Conservation (phyloP, 1,284 basidiomycete genomes). For the Psilocybe mexicana region DNA sequence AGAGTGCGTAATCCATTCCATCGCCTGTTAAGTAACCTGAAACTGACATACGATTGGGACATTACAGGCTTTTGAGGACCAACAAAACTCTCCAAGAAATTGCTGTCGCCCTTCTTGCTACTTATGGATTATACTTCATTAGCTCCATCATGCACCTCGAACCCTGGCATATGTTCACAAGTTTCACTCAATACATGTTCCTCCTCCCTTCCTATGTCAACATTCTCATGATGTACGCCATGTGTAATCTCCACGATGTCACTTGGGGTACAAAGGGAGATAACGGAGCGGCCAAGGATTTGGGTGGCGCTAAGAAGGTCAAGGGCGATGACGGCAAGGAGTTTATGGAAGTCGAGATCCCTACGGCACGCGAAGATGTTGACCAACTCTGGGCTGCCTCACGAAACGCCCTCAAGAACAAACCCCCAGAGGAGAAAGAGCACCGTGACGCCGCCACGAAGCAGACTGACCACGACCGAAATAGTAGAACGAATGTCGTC, state of each 20-base stretch:
- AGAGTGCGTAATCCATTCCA: slow-evolving; percentile 42
- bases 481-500: slow-evolving; percentile 83
- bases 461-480: slow-evolving; percentile 84
- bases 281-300: slow-evolving; percentile 82
- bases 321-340: slow-evolving; percentile 83
- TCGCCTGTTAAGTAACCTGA: neutral
- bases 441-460: slow-evolving; percentile 87
- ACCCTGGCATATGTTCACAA: slow-evolving; percentile 95
- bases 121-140: slow-evolving; percentile 88
- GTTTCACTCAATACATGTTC: slow-evolving; percentile 85
- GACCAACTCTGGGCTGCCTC: slow-evolving; percentile 84
- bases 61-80: slow-evolving; percentile 52
- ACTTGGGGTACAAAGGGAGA: slow-evolving; percentile 94
- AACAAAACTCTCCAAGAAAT: slow-evolving; percentile 81
- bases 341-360: slow-evolving; percentile 82
- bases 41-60: slow-evolving; percentile 12
- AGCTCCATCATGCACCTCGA: slow-evolving; percentile 86
- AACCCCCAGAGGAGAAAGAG: slow-evolving; percentile 70
- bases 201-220: slow-evolving; percentile 77
- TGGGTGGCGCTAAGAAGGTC: slow-evolving; percentile 86
- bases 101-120: slow-evolving; percentile 77
- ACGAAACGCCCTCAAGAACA: slow-evolving; percentile 63
- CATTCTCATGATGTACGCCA: slow-evolving; percentile 89
- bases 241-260: slow-evolving; percentile 90
- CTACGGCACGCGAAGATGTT: slow-evolving; percentile 80